phyloP scores from a whole-genome alignment of 2,329 filamentous ascomycete species.

The Hymenoscyphus albidus region DNA sequence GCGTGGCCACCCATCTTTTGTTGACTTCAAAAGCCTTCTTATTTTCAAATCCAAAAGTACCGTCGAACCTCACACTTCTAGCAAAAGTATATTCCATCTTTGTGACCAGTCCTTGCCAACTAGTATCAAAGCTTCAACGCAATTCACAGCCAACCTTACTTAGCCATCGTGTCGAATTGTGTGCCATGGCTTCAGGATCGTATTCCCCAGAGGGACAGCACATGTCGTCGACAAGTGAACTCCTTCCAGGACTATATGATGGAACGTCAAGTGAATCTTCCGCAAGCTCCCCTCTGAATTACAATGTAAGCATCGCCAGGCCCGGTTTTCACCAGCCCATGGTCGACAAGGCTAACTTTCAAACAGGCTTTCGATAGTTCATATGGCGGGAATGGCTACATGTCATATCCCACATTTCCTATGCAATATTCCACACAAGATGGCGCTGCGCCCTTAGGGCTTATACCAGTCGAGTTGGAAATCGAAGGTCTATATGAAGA shows the following conservation, averaged over 20 bases:
- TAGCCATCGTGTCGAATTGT: background rate
- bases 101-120: background rate
- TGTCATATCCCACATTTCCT: constrained; percentile 31
- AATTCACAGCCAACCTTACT: background rate
- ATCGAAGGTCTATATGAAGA: constrained; percentile 36
- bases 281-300: constrained; percentile 32
- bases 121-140: background rate
- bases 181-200: constrained; percentile 27
- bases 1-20: background rate
- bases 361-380: constrained; percentile 28
- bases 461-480: constrained; percentile 35
- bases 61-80: background rate
- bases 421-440: constrained; percentile 31
- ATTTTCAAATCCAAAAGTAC: background rate
- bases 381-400: constrained; percentile 27
- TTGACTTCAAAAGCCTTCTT: background rate
- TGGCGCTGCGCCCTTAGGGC: constrained; percentile 25
- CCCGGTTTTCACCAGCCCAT: background rate
- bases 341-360: constrained; percentile 12
- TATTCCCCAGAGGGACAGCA: constrained; percentile 19
- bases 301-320: constrained; percentile 25
- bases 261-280: constrained; percentile 34
- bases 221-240: constrained; percentile 26
- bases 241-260: constrained; percentile 29
- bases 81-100: background rate